These are phyloP conservation scores for Trametes sanguinea DNA, from an alignment of 768 basidiomycete genomes.

Conservation along the genomic window DNA sequence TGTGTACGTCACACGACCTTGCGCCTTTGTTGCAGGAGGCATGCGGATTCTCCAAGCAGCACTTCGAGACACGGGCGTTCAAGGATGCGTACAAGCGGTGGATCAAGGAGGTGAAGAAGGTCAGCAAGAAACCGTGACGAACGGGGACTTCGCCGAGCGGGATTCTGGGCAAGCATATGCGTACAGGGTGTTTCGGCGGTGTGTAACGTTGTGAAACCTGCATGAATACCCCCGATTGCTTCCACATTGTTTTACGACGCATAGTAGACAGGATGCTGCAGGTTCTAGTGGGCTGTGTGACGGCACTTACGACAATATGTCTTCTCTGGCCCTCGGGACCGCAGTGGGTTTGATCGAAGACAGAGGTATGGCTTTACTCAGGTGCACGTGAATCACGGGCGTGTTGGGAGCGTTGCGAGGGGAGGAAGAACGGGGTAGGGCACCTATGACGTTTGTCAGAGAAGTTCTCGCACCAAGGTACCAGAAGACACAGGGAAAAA, in stretches of 20 bases:
- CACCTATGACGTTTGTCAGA: not conserved
- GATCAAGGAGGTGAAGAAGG: conserved; percentile 6
- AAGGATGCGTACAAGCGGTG: conserved; percentile 6
- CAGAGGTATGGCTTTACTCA: not conserved
- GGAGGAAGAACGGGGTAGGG: too few relatives aligned
- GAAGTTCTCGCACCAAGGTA: too few relatives aligned
- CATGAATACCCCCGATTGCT: too few relatives aligned
- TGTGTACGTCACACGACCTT: conserved; percentile 10
- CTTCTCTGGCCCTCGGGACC: too few relatives aligned
- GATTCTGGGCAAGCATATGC: too few relatives aligned
- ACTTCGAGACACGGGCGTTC: not conserved
- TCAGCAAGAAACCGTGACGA: not conserved
- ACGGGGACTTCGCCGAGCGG: not conserved
- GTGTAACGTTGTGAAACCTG: too few relatives aligned
- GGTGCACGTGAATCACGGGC: not conserved
- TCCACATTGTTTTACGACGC: too few relatives aligned
- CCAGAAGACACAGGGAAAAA: too few relatives aligned
- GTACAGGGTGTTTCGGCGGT: too few relatives aligned
- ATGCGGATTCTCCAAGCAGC: not conserved
- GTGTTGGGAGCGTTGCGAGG: not conserved
- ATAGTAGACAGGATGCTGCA: too few relatives aligned
- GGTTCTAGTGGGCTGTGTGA: too few relatives aligned
- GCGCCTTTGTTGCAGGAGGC: conserved; percentile 6
- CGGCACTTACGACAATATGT: too few relatives aligned
- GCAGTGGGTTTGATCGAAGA: not conserved